These are phyloP conservation scores for Scenedesmus sp. DNA, from an alignment of 163 green algal species.

Conservation along the genomic window DNA sequence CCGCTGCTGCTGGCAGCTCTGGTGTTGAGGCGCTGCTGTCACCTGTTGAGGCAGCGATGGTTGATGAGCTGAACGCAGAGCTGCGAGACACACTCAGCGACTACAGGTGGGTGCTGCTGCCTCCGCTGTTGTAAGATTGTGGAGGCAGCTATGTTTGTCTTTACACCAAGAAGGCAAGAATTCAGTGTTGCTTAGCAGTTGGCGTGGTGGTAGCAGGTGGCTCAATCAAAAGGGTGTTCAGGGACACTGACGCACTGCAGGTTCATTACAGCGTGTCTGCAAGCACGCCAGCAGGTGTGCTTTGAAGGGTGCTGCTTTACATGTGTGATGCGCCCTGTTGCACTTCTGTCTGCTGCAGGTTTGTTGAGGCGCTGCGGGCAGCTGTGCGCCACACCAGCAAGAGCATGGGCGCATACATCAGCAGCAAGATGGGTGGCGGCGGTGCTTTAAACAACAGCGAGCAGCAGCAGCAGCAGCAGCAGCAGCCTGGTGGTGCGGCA, in stretches of 20 bases:
- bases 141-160: no score
- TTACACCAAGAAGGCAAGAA: no score
- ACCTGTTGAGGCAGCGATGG: conserved; percentile 53
- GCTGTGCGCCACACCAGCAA: conserved; percentile 51
- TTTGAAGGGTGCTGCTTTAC: neutral
- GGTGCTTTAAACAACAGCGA: neutral
- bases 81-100: conserved; percentile 32
- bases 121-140: neutral
- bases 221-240: no score
- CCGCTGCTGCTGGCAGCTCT: conserved; percentile 4
- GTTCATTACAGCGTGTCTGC: neutral
- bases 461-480: conserved; percentile 22
- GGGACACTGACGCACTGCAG: neutral
- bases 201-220: neutral
- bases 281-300: no score
- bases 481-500: neutral
- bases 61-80: conserved; percentile 56
- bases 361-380: conserved; percentile 48
- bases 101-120: conserved; percentile 41
- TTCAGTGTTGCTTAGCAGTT: neutral
- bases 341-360: conserved; percentile 13
- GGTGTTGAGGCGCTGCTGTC: conserved; percentile 54
- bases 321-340: neutral
- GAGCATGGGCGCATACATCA: conserved; percentile 39
- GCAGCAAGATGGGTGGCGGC: conserved; percentile 43